Conservation (phyloP, 768 basidiomycete species). For the Phaffia australis region DNA sequence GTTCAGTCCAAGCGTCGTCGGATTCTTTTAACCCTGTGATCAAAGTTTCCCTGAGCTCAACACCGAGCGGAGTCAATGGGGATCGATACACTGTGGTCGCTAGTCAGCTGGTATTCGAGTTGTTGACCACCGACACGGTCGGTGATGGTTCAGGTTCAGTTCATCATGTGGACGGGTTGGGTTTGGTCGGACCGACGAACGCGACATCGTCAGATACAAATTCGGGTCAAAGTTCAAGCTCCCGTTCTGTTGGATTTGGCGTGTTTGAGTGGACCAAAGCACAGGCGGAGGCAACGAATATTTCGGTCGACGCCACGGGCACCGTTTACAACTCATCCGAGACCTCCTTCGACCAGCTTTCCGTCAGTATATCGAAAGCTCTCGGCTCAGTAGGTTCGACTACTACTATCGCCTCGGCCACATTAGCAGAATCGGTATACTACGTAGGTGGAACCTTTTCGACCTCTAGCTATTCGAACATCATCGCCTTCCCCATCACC, state of each 20-base stretch:
- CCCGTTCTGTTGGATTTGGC: slow-evolving; percentile 51
- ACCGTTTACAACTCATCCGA: slow-evolving; percentile 57
- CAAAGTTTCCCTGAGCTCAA: slow-evolving; percentile 56
- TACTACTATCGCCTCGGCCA: slow-evolving; percentile 46
- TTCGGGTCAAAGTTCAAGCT: slow-evolving; percentile 28
- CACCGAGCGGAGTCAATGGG: slow-evolving; percentile 54
- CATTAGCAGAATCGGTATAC: slow-evolving; percentile 41
- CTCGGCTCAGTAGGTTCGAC: slow-evolving; percentile 15
- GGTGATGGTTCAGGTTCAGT: slow-evolving; percentile 25
- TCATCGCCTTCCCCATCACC: slow-evolving; percentile 54
- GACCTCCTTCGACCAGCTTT: slow-evolving; percentile 42
- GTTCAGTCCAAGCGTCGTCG: slow-evolving; percentile 65
- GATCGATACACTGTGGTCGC: slow-evolving; percentile 76
- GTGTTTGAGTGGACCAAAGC: slow-evolving; percentile 71
- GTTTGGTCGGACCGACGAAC: background rate
- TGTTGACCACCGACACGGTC: slow-evolving; percentile 45
- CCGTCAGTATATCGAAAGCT: slow-evolving; percentile 19
- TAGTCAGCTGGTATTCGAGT: slow-evolving; percentile 66
- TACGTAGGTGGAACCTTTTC: slow-evolving; percentile 71
- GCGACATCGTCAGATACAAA: background rate
- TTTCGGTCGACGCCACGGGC: slow-evolving; percentile 50
- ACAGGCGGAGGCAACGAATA: slow-evolving; percentile 27
- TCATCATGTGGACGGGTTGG: slow-evolving; percentile 25
- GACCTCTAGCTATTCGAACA: slow-evolving; percentile 50
- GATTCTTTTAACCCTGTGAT: slow-evolving; percentile 59